A percentile compares a stretch with the other conserved stretches of the same genome.
Evolutionary conservation across 768 basidiomycete genomes (phyloP).

Genomic region (Multifurca ochricompacta): DNA sequence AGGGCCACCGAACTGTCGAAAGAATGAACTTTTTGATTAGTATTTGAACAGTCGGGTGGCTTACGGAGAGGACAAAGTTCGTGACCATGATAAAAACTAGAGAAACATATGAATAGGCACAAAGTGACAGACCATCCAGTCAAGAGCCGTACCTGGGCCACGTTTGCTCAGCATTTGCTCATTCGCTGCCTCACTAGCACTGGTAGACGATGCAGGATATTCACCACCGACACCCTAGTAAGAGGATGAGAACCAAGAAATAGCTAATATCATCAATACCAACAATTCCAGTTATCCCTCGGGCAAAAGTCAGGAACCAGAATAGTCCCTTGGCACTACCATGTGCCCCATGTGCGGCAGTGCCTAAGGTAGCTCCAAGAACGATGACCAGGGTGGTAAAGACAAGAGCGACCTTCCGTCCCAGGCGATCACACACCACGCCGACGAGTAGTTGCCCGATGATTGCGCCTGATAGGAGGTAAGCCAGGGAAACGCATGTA

Average conservation of each 20-base stretch:
- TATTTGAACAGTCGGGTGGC: slow-evolving; percentile 13
- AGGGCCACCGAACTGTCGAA: slow-evolving; percentile 56
- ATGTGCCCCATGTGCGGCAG: slow-evolving; percentile 55
- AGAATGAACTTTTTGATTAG: not conserved
- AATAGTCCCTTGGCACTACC: slow-evolving; percentile 53
- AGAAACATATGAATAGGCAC: not conserved
- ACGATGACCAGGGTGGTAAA: slow-evolving; percentile 63
- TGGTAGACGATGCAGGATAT: slow-evolving; percentile 66
- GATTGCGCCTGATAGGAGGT: slow-evolving; percentile 41
- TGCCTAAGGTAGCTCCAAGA: slow-evolving; percentile 57
- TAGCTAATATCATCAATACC: slow-evolving; percentile 22
- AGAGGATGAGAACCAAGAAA: not conserved
- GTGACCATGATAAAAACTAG: slow-evolving; percentile 70
- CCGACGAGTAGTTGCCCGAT: slow-evolving; percentile 58
- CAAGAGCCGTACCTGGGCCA: slow-evolving; percentile 43
- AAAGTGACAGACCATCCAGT: not conserved
- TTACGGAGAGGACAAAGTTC: slow-evolving; percentile 58
- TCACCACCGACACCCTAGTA: slow-evolving; percentile 65
- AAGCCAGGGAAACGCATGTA: not conserved
- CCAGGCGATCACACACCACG: slow-evolving; percentile 61
- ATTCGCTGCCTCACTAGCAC: slow-evolving; percentile 66
- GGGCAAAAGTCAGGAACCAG: slow-evolving; percentile 67
- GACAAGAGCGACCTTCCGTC: slow-evolving; percentile 70
- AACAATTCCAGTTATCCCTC: slow-evolving; percentile 63
- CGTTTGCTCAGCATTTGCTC: slow-evolving; percentile 52